Base-by-base conservation (phyloP, 345 rosid genomes). In the Arabis alpina region DNA sequence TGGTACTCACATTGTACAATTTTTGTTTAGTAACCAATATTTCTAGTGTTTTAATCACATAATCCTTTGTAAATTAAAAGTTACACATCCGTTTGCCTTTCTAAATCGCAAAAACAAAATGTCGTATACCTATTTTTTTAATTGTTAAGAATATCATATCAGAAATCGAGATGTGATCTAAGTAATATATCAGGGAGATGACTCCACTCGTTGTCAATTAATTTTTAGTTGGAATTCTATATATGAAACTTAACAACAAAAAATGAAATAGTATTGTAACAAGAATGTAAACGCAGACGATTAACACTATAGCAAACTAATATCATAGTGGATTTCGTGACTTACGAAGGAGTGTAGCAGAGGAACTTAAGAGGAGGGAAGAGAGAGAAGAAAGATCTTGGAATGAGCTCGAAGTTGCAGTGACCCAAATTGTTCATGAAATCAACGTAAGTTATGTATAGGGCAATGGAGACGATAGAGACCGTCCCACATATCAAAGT, bases 361-460 rank as follows among this genome's bases (percentile, higher is more conserved):
- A 92, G 72, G 73, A 78, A 85, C 75, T 92, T 90, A 69, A 92
- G 87, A 25, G 84, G 88, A 5, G 92, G 95, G 48, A 84, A 84
- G 37, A 82, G 9, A 25, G 82, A 53, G 82, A 92, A 92, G 59
- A 87, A 15, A 41, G 69, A 59, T 11, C 16, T 76, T 0, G 96
- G 96, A 57, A 90, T 62, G 80, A 90, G 62, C 82, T 92, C 96
- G 44, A 88, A 85, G 70, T 92, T 92, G 83, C 96, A 88, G 54
- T 92, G 96, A 2, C 98, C 98, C 90, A 92, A 71, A 53, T 90
- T 83, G 82, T 88, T 92, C 96, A 92, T 92, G 10, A 81, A 72
- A 57, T 92, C 94, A 1, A 89, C 8, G 74, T 66, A 89, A 8
- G 81, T 69, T 10, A 86, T 0, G 75, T 92, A 92, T 10, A 47